Base-by-base conservation (phyloP, 2,329 filamentous ascomycete genomes). In the Aspergillus unguis region DNA sequence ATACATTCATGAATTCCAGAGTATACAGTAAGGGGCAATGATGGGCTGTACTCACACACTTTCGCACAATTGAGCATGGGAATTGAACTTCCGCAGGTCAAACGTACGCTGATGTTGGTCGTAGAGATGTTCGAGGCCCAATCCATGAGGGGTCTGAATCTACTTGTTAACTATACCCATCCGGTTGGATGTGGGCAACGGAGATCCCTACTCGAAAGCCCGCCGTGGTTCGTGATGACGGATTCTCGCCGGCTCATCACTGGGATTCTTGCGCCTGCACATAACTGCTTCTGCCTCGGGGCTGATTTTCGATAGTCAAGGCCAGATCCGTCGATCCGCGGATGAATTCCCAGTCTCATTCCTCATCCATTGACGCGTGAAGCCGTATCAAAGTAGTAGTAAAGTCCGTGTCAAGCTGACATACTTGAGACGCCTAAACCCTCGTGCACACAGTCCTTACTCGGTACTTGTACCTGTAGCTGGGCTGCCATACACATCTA, bases 21-120 rank as follows among this genome's bases (percentile, higher is more conserved):
- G 45, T 50, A 37, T 44, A 44, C 40, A 44, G 47, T 31, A 49
- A 42, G 38, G 47, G 38, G 38, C 31, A 25, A 32, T 7, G 38
- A 43, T 29, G 26, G 43, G 28, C 17, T 43, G 40, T 26, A 44
- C 47, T n/a, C 47, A n/a, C 44, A 23, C 17, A 37, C 40, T n/a
- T 10, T 29, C 6, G 32, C 17, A 28, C 25, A 42, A 35, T 35
- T 5, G 10, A 49, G 46, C 37, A 42, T 32, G 23, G 32, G 25
- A 28, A 11, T 36, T 27, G 41, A 36, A 17, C 11, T 40, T 35
- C 42, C 11, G 31, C 35, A 44, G 31, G 27, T 29, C 28, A 31
- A 43, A 2, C 41, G 32, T 27, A 10, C 26, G 27, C 17, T 48
- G n/a, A 10, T 48, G 27, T 36, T 28, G 40, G 35, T 36, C 36